Evolutionary conservation across 768 basidiomycete species (phyloP).

Genomic region (Lyophyllum decastes): DNA sequence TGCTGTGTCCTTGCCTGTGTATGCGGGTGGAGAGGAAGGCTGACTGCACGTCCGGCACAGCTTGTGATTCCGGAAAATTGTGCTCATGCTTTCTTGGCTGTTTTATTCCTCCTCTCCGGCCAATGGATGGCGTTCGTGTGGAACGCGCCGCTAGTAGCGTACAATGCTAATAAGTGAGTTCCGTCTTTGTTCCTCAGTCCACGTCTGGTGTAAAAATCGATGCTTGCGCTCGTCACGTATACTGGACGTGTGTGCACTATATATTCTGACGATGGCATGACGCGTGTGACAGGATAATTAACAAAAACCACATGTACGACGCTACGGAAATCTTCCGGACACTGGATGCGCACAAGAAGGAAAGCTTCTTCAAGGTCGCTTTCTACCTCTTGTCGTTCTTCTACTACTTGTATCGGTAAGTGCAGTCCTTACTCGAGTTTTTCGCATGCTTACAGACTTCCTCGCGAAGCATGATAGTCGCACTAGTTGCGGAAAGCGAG

Average conservation of each 20-base stretch:
- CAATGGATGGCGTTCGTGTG: constrained; percentile 94
- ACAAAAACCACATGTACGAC: constrained; percentile 97
- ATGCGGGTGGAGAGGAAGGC: no score
- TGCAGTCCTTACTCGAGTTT: background rate
- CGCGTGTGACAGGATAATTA: constrained; percentile 69
- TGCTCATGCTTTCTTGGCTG: constrained; percentile 87
- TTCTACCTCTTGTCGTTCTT: constrained; percentile 92
- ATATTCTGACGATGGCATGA: no score
- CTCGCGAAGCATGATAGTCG: constrained; percentile 72
- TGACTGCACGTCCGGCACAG: constrained; percentile 49
- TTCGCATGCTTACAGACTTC: background rate
- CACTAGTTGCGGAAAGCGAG: constrained; percentile 78
- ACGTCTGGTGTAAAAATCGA: background rate
- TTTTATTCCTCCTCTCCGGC: constrained; percentile 90
- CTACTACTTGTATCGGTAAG: constrained; percentile 88
- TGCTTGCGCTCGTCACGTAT: no score
- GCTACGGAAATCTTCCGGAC: constrained; percentile 99
- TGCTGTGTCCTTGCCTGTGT: constrained; percentile 26
- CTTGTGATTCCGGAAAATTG: constrained; percentile 97
- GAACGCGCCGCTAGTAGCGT: constrained; percentile 86
- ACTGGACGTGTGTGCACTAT: background rate
- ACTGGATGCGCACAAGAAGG: constrained; percentile 91
- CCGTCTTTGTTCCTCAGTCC: background rate
- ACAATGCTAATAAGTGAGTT: constrained; percentile 92
- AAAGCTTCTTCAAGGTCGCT: constrained; percentile 90